Conservation (phyloP, 169 alveolate species). For the Prorocentrum cordatum region DNA sequence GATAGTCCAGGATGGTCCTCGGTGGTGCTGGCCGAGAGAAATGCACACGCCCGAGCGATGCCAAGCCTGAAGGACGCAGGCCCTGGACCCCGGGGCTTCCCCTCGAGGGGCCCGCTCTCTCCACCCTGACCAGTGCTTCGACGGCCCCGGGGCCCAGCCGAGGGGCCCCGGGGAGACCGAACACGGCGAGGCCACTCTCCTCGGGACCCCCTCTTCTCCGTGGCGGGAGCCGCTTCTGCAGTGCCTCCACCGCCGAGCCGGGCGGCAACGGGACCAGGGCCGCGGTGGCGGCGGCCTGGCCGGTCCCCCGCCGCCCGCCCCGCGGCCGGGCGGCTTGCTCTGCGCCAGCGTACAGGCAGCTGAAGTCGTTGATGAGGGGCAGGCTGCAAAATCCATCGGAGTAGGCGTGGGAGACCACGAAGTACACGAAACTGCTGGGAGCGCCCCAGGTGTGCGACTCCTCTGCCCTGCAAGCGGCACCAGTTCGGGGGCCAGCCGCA, state of each 20-base stretch:
- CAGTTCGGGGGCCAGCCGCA: background rate
- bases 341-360: too few species aligned
- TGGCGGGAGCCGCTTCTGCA: conserved; percentile 15
- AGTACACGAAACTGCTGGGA: conserved; percentile 42
- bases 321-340: too few species aligned
- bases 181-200: background rate
- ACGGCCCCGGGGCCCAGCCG: too few species aligned
- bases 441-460: conserved; percentile 30
- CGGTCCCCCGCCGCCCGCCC: background rate
- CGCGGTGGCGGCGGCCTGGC: background rate
- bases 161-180: too few species aligned
- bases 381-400: conserved; percentile 42
- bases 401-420: conserved; percentile 48
- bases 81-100: too few species aligned
- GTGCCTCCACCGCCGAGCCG: background rate
- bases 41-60: background rate
- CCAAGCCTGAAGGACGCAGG: too few species aligned
- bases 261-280: background rate
- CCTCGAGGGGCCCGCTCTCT: too few species aligned
- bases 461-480: background rate
- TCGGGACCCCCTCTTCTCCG: conserved; percentile 20
- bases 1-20: background rate
- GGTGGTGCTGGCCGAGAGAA: background rate
- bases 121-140: too few species aligned
- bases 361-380: conserved; percentile 7